Conservation (phyloP, 192 early-diverging fungal species). For the Funneliformis geosporum region DNA sequence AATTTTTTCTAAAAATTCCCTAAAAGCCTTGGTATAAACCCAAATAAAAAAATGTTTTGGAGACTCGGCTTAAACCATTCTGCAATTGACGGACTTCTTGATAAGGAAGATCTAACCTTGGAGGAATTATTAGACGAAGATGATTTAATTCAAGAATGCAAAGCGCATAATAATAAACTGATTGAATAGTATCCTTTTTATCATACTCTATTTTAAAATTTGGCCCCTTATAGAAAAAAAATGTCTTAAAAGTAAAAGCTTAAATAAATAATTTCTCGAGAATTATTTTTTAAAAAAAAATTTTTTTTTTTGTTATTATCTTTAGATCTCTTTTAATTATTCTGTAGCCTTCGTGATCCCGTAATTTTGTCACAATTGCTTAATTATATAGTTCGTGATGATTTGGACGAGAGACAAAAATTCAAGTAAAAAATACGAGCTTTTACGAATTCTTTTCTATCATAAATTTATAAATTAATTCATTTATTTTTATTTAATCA, state of each 20-base stretch:
- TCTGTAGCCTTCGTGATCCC: conserved; percentile 72
- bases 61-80: conserved; percentile 93
- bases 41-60: conserved; percentile 74
- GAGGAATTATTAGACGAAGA: conserved; percentile 92
- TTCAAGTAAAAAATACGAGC: conserved; percentile 62
- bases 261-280: background rate
- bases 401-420: conserved; percentile 77
- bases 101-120: conserved; percentile 85
- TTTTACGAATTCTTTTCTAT: background rate
- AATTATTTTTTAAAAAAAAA: background rate
- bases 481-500: background rate
- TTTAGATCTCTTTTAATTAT: background rate
- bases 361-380: conserved; percentile 72
- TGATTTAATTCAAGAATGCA: conserved; percentile 93
- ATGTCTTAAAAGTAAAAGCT: background rate
- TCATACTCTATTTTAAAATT: background rate
- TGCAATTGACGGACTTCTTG: conserved; percentile 88
- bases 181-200: conserved; percentile 72
- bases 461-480: background rate
- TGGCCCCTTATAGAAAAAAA: no score
- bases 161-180: conserved; percentile 88
- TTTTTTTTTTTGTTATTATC: background rate
- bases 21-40: background rate
- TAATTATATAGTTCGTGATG: conserved; percentile 80
- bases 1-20: no score